Evolutionary conservation across 345 rosid genomes (phyloP).

Genomic region (Populus euphratica): DNA sequence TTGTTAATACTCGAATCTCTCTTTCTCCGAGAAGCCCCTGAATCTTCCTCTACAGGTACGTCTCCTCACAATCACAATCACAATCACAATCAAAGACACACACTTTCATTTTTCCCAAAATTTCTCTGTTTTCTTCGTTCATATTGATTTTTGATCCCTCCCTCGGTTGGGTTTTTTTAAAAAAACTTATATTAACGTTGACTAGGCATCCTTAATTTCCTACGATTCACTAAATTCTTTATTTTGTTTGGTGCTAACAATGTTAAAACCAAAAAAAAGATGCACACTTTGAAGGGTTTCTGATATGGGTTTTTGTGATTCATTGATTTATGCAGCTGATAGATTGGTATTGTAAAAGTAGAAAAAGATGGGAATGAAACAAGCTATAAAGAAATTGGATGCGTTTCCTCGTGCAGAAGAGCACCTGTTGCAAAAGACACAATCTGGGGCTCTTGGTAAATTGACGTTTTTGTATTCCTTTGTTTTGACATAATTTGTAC

Average conservation of each 20-base stretch:
- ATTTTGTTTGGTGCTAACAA: background rate
- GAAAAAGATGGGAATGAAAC: slow-evolving; percentile 67
- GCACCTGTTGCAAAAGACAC: slow-evolving; percentile 85
- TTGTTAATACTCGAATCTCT: background rate
- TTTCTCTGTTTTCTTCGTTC: background rate
- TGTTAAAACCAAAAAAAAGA: background rate
- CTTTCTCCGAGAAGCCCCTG: background rate
- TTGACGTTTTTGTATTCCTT: background rate
- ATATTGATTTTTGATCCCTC: background rate
- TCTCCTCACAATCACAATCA: background rate
- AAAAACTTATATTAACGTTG: background rate
- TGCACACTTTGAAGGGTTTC: background rate
- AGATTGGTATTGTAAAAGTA: background rate
- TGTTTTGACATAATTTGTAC: background rate
- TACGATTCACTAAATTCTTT: background rate
- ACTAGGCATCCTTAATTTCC: background rate
- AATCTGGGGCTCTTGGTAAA: slow-evolving; percentile 87
- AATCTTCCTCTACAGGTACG: background rate
- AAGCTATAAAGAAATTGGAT: slow-evolving; percentile 74
- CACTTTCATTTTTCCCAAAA: background rate
- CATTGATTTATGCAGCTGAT: background rate
- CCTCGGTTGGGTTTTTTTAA: background rate
- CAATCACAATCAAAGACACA: background rate
- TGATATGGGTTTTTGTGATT: background rate
- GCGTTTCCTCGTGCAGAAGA: slow-evolving; percentile 99